A percentile compares a stretch with the other conserved stretches of the same genome.
phyloP scores from a whole-genome alignment of 2,329 filamentous ascomycete species.

The Xylaria sp. region DNA sequence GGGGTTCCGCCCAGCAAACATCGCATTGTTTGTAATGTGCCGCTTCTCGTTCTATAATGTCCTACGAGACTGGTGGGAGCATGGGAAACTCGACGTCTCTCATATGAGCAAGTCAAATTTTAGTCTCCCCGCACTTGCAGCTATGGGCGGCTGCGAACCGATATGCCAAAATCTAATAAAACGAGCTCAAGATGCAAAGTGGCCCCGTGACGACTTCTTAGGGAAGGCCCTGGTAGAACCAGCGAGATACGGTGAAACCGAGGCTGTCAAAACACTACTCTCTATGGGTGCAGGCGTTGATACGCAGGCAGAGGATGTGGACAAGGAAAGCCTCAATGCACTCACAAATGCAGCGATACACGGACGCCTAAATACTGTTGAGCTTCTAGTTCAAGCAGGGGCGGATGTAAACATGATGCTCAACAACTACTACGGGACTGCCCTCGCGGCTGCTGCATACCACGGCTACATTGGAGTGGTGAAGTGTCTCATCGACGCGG shows the following conservation, averaged over 20 bases:
- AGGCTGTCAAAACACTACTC: not conserved
- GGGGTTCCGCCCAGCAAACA: not conserved
- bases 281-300: not conserved
- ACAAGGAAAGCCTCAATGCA: not conserved
- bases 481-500: constrained; percentile 3
- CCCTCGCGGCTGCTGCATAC: not conserved
- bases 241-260: not conserved
- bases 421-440: not conserved
- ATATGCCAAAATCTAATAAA: constrained; percentile 22
- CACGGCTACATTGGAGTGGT: not conserved
- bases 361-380: not conserved
- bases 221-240: not conserved
- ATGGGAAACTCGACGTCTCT: not conserved
- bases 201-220: not conserved
- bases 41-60: constrained; percentile 13
- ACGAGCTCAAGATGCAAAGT: not conserved
- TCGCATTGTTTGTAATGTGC: constrained; percentile 21
- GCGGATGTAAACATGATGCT: not conserved
- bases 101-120: not conserved
- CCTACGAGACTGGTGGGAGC: constrained; percentile 24
- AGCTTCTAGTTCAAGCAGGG: not conserved
- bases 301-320: not conserved
- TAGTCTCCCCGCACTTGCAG: constrained; percentile 12
- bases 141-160: not conserved
- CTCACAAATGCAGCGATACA: not conserved